Base-by-base conservation (phyloP, 805 yeast genomes). In the Alloascoidea hylecoeti region DNA sequence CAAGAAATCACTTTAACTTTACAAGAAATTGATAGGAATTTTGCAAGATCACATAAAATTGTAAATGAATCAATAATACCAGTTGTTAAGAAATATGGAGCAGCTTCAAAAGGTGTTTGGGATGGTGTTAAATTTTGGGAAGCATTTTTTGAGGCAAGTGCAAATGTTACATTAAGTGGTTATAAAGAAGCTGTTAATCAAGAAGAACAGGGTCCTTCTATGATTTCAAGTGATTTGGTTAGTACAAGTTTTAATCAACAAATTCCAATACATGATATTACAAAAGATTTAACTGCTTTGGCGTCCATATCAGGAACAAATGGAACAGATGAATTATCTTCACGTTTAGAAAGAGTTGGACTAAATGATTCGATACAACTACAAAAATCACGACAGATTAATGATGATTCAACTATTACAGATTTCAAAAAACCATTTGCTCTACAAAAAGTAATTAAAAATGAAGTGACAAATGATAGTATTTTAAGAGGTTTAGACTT, bases 1-100 rank as follows among this genome's bases (percentile, higher is more conserved):
- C 94, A 81, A 52, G 80, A 77, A 49, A 80, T 83, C 33, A 83
- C 94, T 0, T 54, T 79, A 38, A 72, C 76, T 4, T 58, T 86
- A 36, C 95, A 84, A 53, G 78, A 76, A 36, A 81, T 86, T 16
- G 95, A 85, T 57, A 68, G 74, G 36, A 78, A 83, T 49, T 64
- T 85, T 37, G 69, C 79, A 9, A 63, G 68, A 34, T 73, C 88
- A 15, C 83, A 80, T 51, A 66, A 74, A 35, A 67, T 77, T 23
- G 72, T 86, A 17, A 74, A 75, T 36, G 79, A 78, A 42, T 66
- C 68, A 33, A 66, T 85, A 18, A 63, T 82, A 19, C 95, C 95
- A 2, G 63, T 72, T 9, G 67, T 85, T 16, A 68, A 72, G 44
- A 61, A 64, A 35, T 83, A 81, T 49, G 71, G 78, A 15, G 49